Percentiles rank a stretch among this genome's conserved stretches.
phyloP scores from a whole-genome alignment of 805 yeast species.

The Yamadazyma akitaensis region DNA sequence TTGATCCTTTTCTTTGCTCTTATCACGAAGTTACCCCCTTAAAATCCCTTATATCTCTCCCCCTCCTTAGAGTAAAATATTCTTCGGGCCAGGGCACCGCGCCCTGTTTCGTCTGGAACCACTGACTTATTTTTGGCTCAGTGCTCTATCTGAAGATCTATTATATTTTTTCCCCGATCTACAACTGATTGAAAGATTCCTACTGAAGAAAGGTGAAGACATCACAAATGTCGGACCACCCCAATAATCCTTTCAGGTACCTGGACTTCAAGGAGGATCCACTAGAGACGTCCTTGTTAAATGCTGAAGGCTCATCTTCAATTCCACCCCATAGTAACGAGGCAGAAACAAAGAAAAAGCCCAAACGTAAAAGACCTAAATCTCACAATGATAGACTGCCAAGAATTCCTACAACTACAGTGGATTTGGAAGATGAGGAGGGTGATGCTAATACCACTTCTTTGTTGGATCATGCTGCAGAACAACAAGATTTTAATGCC shows the following conservation, averaged over 20 bases:
- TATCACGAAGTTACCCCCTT: too few relatives aligned
- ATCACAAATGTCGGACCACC: neutral
- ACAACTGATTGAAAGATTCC: neutral
- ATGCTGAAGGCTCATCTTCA: constrained; percentile 2
- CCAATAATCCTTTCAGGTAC: constrained; percentile 1
- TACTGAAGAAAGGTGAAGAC: neutral
- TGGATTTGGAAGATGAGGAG: neutral
- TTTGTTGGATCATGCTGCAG: constrained; percentile 23
- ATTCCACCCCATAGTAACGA: neutral
- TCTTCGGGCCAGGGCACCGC: too few relatives aligned
- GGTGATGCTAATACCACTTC: constrained; percentile 12
- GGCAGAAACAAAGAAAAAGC: neutral
- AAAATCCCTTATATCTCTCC: too few relatives aligned
- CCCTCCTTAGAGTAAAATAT: too few relatives aligned
- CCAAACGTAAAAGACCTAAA: neutral
- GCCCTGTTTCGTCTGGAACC: neutral
- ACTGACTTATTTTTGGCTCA: neutral
- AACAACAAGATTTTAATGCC: constrained; percentile 29
- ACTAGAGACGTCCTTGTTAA: neutral
- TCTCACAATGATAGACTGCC: neutral
- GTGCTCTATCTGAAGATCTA: neutral
- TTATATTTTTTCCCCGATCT: neutral
- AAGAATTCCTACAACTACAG: neutral
- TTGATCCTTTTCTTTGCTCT: too few relatives aligned
- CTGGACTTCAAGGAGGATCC: neutral